Evolutionary conservation across 371 early-diverging fungal species (phyloP), one percentile per base, ranked within the genome.

Genomic region (Saksenaea oblongispora): DNA sequence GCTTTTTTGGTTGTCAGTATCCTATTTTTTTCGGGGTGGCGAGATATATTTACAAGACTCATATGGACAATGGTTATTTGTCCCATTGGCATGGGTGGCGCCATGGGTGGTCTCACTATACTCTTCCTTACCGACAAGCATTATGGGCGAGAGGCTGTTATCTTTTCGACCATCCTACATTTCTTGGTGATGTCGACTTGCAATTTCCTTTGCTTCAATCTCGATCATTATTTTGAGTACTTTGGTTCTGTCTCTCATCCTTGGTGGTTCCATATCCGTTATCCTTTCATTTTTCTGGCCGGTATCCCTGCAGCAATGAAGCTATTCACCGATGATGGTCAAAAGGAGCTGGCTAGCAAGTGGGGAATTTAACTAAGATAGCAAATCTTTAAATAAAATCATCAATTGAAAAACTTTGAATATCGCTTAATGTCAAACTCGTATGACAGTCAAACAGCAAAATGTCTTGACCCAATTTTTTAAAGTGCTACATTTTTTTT

Each of bases 61-160:
- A 27, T 34, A 28, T 63, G 63, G 58, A 63, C 58, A 11, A 63
- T 63, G 63, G 31, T 63, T 24, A 28, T 63, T 17, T 63, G 63
- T 35, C 56, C 63, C n/a, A 63, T 57, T 44, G 63, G 63, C 11
- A 63, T 44, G 55, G 55, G 31, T 9, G 42, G 41, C 15, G 54
- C 55, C 14, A 62, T 55, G 56, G 56, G 54, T 15, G 39, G 56
- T 10, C 26, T 63, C 10, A 63, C 63, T 9, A 44, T 47, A 8
- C 56, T 44, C 44, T 63, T 63, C 47, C 42, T 63, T 8, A 63
- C 63, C 3, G 63, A 63, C 41, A 37, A 53, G 35, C 56, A 51
- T 15, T 42, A 56, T 5, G 63, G 58, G n/a, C 31, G 28, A 3
- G 44, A 42, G 2, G 63, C 51, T 14, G 18, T 57, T n/a, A 56